Evolutionary conservation across 176 grass and related monocot species (phyloP).

Genomic region (Zoysia pacifica): DNA sequence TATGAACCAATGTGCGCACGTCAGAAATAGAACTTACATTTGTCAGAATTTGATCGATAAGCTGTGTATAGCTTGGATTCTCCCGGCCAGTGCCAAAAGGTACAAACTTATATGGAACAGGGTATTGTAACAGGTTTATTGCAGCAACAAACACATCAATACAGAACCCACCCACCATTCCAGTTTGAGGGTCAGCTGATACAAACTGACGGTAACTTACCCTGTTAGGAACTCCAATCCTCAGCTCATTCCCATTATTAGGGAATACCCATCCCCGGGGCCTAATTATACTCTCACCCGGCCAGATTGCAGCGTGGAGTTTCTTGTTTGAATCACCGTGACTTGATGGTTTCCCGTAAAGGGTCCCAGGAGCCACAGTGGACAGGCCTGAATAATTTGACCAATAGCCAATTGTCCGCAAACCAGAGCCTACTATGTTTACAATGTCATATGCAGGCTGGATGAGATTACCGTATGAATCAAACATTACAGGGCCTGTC

Average conservation of each 20-base stretch:
- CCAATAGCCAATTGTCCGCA: slow-evolving; percentile 76
- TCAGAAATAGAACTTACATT: slow-evolving; percentile 63
- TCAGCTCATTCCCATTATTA: slow-evolving; percentile 75
- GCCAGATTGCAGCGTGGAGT: slow-evolving; percentile 64
- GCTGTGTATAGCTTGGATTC: slow-evolving; percentile 64
- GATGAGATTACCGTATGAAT: slow-evolving; percentile 68
- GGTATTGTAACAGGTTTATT: slow-evolving; percentile 69
- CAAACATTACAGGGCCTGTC: slow-evolving; percentile 65
- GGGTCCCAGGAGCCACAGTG: slow-evolving; percentile 56
- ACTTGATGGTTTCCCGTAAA: slow-evolving; percentile 64
- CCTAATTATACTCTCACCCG: slow-evolving; percentile 55
- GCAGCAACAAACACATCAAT: slow-evolving; percentile 94
- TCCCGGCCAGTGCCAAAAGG: slow-evolving; percentile 60
- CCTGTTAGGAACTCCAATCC: slow-evolving; percentile 75
- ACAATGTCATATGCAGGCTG: slow-evolving; percentile 79
- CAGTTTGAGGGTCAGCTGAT: slow-evolving; percentile 37
- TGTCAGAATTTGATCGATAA: slow-evolving; percentile 52
- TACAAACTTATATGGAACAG: slow-evolving; percentile 66
- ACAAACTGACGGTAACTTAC: slow-evolving; percentile 74
- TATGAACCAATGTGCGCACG: slow-evolving; percentile 5
- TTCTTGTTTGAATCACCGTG: slow-evolving; percentile 37
- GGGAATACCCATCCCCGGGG: slow-evolving; percentile 89
- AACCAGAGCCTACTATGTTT: slow-evolving; percentile 76
- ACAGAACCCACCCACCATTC: slow-evolving; percentile 60
- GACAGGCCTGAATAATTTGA: slow-evolving; percentile 88